Base-by-base conservation (phyloP, 2,329 filamentous ascomycete species). In the Ascochyta clinopodiicola region DNA sequence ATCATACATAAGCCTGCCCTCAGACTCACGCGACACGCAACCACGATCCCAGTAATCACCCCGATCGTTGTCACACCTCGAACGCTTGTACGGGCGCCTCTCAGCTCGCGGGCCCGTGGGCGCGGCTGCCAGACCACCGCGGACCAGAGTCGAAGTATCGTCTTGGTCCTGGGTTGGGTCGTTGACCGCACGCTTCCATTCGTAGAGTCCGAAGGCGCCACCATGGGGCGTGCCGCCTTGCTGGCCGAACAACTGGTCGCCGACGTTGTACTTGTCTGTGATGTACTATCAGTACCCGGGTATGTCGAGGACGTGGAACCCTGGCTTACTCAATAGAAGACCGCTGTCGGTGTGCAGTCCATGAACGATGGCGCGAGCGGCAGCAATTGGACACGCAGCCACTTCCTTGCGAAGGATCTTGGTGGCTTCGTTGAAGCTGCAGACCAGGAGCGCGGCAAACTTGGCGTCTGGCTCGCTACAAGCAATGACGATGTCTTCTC, bases 381-480 rank as follows among this genome's bases (percentile, higher is more conserved):
- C 66, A 57, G 90, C 86, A 25, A 98, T 88, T 0, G 89, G 92
- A 27, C 93, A 85, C 3, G 82, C 82, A 64, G 85, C 84, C 51
- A 96, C 88, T 73, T 95, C 88, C 34, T 82, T 78, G 47, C 88
- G 86, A 56, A 99, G 82, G 17, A 82, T 81, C 60, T 92, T 91
- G 0, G 93, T 93, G 0, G 88, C 88, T 64, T 86, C 84, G 15
- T 88, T 82, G 55, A 89, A 86, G 76, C 96, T 98, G 36, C 89
- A 93, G 62, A 97, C 86, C 71, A 98, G 97, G 90, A 97, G 96
- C 67, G 97, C 89, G 32, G 92, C 92, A 64, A 91, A 96, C 0
- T 91, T 96, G 0, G 44, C 54, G 2, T 54, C 52, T 0, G 47
- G 35, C 25, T 61, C 50, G 15, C 61, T 52, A 19, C 51, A 48